phyloP scores from a whole-genome alignment of 257 asterid genomes.

The Petunia secreta region DNA sequence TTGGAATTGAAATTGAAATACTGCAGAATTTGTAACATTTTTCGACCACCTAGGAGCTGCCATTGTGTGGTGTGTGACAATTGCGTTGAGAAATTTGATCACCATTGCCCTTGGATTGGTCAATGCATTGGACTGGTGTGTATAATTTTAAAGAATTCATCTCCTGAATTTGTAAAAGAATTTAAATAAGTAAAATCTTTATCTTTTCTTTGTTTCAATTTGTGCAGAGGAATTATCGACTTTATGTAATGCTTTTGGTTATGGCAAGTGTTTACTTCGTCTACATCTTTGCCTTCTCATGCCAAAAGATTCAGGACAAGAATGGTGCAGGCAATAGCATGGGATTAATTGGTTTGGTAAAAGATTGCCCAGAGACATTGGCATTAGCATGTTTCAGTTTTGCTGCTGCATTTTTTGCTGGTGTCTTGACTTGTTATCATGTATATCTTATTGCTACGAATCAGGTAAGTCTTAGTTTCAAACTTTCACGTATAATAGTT shows the following conservation, averaged over 20 bases:
- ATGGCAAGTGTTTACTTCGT: slow-evolving; percentile 33
- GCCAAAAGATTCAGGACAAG: slow-evolving; percentile 16
- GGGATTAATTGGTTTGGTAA: slow-evolving; percentile 24
- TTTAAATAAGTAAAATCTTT: background rate
- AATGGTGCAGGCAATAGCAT: background rate
- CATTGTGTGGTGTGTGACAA: slow-evolving; percentile 48
- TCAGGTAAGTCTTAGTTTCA: slow-evolving; percentile 26
- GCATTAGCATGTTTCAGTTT: slow-evolving; percentile 30
- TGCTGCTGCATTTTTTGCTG: slow-evolving; percentile 30
- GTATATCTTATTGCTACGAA: slow-evolving; percentile 33
- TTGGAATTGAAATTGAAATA: slow-evolving; percentile 39
- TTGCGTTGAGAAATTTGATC: slow-evolving; percentile 47
- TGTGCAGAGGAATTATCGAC: slow-evolving; percentile 44
- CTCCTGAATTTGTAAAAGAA: background rate
- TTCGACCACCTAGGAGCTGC: slow-evolving; percentile 38
- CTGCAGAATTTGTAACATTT: slow-evolving; percentile 42
- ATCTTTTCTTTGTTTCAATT: background rate
- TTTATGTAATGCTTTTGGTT: slow-evolving; percentile 30
- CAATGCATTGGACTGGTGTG: slow-evolving; percentile 49
- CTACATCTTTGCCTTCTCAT: slow-evolving; percentile 36
- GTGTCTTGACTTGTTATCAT: slow-evolving; percentile 37
- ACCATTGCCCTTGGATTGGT: slow-evolving; percentile 52
- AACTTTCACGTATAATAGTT: too few species aligned
- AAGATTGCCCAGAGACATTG: slow-evolving; percentile 30
- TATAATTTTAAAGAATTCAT: background rate